A percentile compares a stretch with the other conserved stretches of the same genome.
These are phyloP conservation scores for Corymbia maculata DNA, from an alignment of 345 rosid species.

Conservation along the genomic window DNA sequence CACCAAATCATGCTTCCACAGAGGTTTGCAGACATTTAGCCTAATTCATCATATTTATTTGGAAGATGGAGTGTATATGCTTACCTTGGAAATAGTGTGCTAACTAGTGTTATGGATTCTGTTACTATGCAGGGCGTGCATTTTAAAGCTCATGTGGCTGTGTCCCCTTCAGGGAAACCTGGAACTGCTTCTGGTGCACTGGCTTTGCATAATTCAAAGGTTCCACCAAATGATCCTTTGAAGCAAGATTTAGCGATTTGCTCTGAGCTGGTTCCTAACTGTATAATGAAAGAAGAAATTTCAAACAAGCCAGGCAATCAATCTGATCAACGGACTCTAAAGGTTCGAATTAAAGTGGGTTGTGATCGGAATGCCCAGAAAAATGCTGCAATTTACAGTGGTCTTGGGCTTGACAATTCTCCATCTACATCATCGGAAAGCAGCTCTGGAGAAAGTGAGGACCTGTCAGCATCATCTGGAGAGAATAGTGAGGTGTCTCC, in stretches of 20 bases:
- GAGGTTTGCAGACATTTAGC: slow-evolving; percentile 24
- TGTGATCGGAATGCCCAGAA: slow-evolving; percentile 21
- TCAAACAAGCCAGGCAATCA: slow-evolving; percentile 12
- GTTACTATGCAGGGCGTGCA: slow-evolving; percentile 31
- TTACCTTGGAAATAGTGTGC: not conserved
- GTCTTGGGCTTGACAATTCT: slow-evolving; percentile 53
- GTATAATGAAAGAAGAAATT: slow-evolving; percentile 17
- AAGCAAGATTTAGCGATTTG: slow-evolving; percentile 9
- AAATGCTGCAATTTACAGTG: slow-evolving; percentile 38
- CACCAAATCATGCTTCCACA: slow-evolving; percentile 16
- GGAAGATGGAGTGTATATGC: not conserved
- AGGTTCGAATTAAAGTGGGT: slow-evolving; percentile 52
- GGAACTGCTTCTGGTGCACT: slow-evolving; percentile 4
- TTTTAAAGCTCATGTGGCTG: slow-evolving; percentile 21
- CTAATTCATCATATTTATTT: slow-evolving; percentile 1
- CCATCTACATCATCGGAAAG: slow-evolving; percentile 34
- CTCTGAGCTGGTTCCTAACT: slow-evolving; percentile 13
- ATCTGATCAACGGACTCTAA: slow-evolving; percentile 31
- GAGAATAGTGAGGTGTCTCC: slow-evolving; percentile 33
- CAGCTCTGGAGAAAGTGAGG: slow-evolving; percentile 33
- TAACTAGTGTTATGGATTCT: not conserved
- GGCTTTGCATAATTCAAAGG: not conserved
- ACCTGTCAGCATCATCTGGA: slow-evolving; percentile 7
- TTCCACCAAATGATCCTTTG: slow-evolving; percentile 14
- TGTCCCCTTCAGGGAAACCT: slow-evolving; percentile 4